Conservation (phyloP, 106 monocot genomes). For the Acorus calamus region DNA sequence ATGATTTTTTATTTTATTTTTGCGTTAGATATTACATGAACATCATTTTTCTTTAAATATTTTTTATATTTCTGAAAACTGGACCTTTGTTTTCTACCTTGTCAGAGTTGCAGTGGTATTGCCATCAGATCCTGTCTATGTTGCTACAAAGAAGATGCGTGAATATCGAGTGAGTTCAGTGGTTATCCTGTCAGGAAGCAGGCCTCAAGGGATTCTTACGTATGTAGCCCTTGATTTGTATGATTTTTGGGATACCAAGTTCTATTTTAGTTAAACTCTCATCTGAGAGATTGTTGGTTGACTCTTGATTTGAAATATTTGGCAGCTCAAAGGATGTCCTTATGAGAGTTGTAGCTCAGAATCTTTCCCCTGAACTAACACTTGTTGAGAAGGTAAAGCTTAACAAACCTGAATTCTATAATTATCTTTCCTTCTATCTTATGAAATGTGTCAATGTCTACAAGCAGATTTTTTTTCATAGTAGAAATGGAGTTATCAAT, state of each 20-base stretch:
- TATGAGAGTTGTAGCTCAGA: slow-evolving; percentile 86
- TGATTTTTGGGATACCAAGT: neutral
- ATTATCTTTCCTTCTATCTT: neutral
- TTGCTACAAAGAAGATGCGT: slow-evolving; percentile 86
- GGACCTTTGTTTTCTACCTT: neutral
- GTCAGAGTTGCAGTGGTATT: slow-evolving; percentile 74
- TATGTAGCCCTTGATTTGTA: slow-evolving; percentile 18
- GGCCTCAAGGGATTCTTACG: slow-evolving; percentile 89
- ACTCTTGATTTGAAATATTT: neutral
- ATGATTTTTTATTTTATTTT: too few species aligned
- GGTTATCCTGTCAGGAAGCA: slow-evolving; percentile 49
- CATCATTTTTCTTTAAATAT: too few species aligned
- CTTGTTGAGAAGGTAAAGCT: slow-evolving; percentile 78
- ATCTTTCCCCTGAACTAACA: slow-evolving; percentile 91
- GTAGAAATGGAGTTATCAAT: too few species aligned
- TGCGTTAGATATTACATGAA: too few species aligned
- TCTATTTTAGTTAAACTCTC: neutral
- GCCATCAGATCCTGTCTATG: slow-evolving; percentile 84
- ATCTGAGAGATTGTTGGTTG: neutral
- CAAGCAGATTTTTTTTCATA: too few species aligned
- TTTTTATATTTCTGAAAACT: too few species aligned
- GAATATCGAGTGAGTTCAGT: slow-evolving; percentile 80
- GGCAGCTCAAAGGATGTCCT: slow-evolving; percentile 94
- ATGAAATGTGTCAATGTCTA: too few species aligned
- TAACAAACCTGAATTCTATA: neutral